phyloP scores from a whole-genome alignment of 768 basidiomycete genomes.

The Agaricus subrufescens region DNA sequence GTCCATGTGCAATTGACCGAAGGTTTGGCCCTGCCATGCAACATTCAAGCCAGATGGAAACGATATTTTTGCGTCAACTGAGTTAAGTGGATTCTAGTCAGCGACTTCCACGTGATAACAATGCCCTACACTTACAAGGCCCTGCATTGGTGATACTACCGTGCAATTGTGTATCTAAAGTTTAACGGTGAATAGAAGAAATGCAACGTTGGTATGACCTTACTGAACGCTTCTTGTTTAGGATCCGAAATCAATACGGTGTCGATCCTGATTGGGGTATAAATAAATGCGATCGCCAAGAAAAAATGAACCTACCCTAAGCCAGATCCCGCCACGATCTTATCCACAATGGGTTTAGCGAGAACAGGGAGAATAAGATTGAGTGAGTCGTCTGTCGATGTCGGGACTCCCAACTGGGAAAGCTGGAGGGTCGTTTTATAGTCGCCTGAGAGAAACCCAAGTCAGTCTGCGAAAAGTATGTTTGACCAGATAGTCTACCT shows the following conservation, averaged over 20 bases:
- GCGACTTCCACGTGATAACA: background rate
- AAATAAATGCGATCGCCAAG: background rate
- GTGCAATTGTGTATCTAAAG: conserved; percentile 44
- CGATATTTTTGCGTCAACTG: conserved; percentile 64
- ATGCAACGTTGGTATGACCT: conserved; percentile 9
- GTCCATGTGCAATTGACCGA: conserved; percentile 59
- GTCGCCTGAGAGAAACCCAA: conserved; percentile 36
- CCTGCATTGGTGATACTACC: conserved; percentile 68
- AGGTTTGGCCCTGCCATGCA: conserved; percentile 49
- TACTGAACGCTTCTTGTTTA: conserved; percentile 53
- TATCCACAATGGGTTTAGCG: conserved; percentile 72
- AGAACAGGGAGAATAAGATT: conserved; percentile 64
- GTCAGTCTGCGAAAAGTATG: background rate
- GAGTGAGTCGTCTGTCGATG: conserved; percentile 55
- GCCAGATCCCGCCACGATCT: conserved; percentile 53
- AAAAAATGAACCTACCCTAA: conserved; percentile 33
- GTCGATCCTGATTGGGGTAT: conserved; percentile 37
- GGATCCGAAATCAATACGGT: conserved; percentile 60
- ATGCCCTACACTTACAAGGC: conserved; percentile 47
- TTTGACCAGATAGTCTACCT: conserved; percentile 28
- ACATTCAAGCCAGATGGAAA: conserved; percentile 61
- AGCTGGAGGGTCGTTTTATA: conserved; percentile 62
- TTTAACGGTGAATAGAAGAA: background rate
- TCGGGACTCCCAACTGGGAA: conserved; percentile 50
- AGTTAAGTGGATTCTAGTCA: background rate